These are phyloP conservation scores for Lignosus rhinocerotis DNA, from an alignment of 1,284 basidiomycete genomes.

Conservation along the genomic window DNA sequence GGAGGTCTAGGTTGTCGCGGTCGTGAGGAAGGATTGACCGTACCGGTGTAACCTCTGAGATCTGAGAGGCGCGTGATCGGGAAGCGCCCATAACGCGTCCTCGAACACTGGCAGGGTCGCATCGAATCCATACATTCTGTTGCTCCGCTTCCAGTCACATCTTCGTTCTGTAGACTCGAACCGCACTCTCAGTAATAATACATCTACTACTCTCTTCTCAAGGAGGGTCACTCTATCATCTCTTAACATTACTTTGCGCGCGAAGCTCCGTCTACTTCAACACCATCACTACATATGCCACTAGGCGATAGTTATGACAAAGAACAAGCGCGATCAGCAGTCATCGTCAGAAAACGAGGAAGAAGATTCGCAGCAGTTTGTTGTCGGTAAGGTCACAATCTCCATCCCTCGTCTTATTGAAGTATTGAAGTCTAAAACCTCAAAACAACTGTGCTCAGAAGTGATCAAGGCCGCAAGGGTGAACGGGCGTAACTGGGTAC, in stretches of 20 bases:
- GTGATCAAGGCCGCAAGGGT: slow-evolving; percentile 55
- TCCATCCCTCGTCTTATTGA: not conserved
- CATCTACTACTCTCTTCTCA: too few species aligned
- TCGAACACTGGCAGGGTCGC: not conserved
- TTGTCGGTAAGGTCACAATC: slow-evolving; percentile 45
- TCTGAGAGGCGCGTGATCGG: not conserved
- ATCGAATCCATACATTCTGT: too few species aligned
- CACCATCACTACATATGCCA: too few species aligned
- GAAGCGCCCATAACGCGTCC: slow-evolving; percentile 6
- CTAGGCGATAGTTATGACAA: not conserved
- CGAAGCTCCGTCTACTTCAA: too few species aligned
- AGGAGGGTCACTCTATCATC: not conserved
- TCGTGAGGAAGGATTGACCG: not conserved
- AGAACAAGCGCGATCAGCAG: slow-evolving; percentile 1
- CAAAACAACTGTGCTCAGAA: slow-evolving; percentile 38
- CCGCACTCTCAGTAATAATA: too few species aligned
- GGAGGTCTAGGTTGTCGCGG: not conserved
- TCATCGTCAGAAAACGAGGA: not conserved
- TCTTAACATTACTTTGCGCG: not conserved
- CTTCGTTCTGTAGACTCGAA: too few species aligned
- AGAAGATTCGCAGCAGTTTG: slow-evolving; percentile 42
- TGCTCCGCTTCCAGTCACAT: too few species aligned
- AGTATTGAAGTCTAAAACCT: not conserved
- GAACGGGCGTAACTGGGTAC: slow-evolving; percentile 42
- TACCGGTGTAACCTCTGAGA: not conserved